These are phyloP conservation scores for Phytophthora rubi DNA, from an alignment of 352 stramenopile species.

Conservation along the genomic window DNA sequence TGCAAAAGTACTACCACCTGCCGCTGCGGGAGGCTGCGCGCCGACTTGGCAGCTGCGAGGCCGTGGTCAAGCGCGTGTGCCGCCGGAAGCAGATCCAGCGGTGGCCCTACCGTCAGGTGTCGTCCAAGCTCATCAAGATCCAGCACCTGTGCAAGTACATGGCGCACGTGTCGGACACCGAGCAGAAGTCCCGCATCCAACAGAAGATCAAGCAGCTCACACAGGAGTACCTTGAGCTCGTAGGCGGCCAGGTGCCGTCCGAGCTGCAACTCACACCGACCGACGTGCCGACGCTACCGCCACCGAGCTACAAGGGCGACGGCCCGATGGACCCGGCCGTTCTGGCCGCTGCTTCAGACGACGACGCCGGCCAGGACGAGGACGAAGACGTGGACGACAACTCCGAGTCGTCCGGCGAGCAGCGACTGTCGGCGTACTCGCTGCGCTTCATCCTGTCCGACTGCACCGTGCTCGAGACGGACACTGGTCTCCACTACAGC, in stretches of 20 bases:
- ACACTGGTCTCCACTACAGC: slow-evolving; percentile 61
- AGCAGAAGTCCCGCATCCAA: slow-evolving; percentile 77
- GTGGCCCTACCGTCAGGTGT: slow-evolving; percentile 88
- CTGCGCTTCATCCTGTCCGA: slow-evolving; percentile 83
- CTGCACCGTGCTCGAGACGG: slow-evolving; percentile 75
- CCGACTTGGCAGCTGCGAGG: slow-evolving; percentile 79
- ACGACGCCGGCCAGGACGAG: slow-evolving; percentile 56
- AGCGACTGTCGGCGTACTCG: slow-evolving; percentile 74
- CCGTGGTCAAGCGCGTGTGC: slow-evolving; percentile 84
- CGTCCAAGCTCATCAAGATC: slow-evolving; percentile 87
- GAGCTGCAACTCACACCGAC: slow-evolving; percentile 68
- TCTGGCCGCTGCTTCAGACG: slow-evolving; percentile 56
- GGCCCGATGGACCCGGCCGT: slow-evolving; percentile 60
- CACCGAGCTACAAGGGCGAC: slow-evolving; percentile 47
- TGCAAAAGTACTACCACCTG: slow-evolving; percentile 89
- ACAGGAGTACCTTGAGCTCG: slow-evolving; percentile 80
- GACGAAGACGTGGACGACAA: slow-evolving; percentile 54
- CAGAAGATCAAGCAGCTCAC: slow-evolving; percentile 83
- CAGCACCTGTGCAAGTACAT: slow-evolving; percentile 89
- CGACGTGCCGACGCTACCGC: slow-evolving; percentile 60
- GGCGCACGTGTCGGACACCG: slow-evolving; percentile 71
- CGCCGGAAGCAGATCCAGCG: slow-evolving; percentile 80
- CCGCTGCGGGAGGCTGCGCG: slow-evolving; percentile 77
- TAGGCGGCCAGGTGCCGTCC: slow-evolving; percentile 75
- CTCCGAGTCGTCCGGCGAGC: slow-evolving; percentile 24